Evolutionary conservation across 257 asterid genomes (phyloP), one percentile per base, ranked within the genome.

Genomic region (Mentha longifolia): DNA sequence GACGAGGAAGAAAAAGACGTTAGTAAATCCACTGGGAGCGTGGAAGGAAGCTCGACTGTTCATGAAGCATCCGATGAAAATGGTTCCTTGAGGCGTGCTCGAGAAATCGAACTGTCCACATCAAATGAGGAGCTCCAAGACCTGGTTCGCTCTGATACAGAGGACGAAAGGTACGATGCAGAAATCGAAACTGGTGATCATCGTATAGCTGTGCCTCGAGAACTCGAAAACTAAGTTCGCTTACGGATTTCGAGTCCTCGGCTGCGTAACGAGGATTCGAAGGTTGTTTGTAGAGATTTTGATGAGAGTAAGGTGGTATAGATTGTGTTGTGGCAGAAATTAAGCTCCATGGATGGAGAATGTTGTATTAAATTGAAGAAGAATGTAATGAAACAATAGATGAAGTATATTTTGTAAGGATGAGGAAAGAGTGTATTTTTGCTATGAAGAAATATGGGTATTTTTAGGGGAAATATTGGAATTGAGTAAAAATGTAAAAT

Each of bases 1-100:
- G 78, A 81, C n/a, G 79, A 66, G 59, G 72, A 37, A 33, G 73
- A 56, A 0, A 19, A 25, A 8, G 64, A 41, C 54, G 1, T 6
- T 0, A 33, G 50, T 20, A 50, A 61, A 12, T 9, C 56, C 43
- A 63, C 33, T 2, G 19, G 17, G 15, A 41, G 25, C 51, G 17
- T 3, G 12, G 61, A 73, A 35, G 73, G 51, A 63, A 37, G 68
- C 73, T 70, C 76, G 8, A 16, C 61, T 0, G 17, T 17, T n/a
- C 25, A 8, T 3, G 66, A 14, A 42, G 71, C 7, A n/a, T 47
- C 73, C 4, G 41, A 60, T 49, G 55, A 56, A 12, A 6, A 25
- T 15, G 25, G 28, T 3, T 33, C 59, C 17, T n/a, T 47, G 57
- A 19, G 20, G 15, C 68, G 6, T 0, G 45, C 49, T 74, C 56